These are phyloP conservation scores for Arthrinium phaeospermum DNA, from an alignment of 2,329 filamentous ascomycete genomes.

Conservation along the genomic window DNA sequence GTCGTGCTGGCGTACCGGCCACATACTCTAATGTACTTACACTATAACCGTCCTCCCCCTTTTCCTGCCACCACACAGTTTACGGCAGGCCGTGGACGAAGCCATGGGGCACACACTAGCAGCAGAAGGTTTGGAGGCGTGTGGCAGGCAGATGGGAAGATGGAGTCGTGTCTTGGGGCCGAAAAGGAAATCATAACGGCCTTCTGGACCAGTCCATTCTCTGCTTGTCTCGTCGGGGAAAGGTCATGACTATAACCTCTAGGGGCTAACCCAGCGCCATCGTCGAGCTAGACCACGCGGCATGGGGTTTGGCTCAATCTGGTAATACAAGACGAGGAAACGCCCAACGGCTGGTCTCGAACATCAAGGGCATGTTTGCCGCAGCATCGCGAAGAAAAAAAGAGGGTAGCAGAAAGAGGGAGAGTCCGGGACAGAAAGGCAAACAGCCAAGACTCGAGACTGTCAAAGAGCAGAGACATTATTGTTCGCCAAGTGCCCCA, in stretches of 20 bases:
- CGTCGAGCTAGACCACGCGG: constrained; percentile 8
- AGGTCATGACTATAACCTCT: constrained; percentile 10
- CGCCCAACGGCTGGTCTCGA: constrained; percentile 23
- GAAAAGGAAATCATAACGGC: constrained; percentile 18
- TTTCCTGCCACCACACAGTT: constrained; percentile 6
- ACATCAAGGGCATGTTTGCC: constrained; percentile 6
- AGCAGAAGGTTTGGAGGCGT: constrained; percentile 18
- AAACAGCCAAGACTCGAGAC: neutral
- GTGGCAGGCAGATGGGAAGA: constrained; percentile 12
- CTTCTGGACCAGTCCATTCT: constrained; percentile 10
- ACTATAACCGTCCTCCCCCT: constrained; percentile 4
- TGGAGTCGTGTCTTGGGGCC: constrained; percentile 11
- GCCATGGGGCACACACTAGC: neutral
- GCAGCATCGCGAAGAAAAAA: neutral
- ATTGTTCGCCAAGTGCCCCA: neutral
- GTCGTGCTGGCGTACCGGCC: constrained; percentile 1
- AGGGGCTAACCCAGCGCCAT: constrained; percentile 6
- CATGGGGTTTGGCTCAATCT: constrained; percentile 23
- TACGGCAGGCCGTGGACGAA: neutral
- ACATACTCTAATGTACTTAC: constrained; percentile 11
- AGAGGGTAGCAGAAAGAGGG: neutral
- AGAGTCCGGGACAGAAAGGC: no score
- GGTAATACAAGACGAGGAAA: constrained; percentile 23
- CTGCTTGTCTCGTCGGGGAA: constrained; percentile 11
- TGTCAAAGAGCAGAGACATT: constrained; percentile 11